Base-by-base conservation (phyloP, 352 stramenopile genomes). In the Sclerospora graminicola region DNA sequence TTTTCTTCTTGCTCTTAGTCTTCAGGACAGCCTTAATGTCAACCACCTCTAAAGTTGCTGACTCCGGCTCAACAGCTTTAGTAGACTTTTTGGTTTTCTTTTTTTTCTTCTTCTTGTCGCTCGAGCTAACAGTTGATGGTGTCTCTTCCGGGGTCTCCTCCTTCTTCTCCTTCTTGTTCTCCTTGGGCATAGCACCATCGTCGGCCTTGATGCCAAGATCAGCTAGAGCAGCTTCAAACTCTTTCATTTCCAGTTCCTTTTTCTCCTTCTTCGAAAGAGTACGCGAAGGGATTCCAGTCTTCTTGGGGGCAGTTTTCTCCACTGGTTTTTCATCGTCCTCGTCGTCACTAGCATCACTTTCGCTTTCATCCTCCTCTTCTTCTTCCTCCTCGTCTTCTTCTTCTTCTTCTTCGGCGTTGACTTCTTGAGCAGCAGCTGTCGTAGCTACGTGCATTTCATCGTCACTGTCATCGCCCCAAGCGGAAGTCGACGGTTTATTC, bases 181-280 rank as follows among this genome's bases (percentile, higher is more conserved):
- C 20, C 15, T 60, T 43, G 28, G 57, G 16, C 32, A 41, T 34
- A 4, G 36, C 20, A 20, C 39, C 14, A 4, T 57, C 45, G 7
- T 63, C 51, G 11, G 40, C 26, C 49, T 59, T 53, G 43, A 88
- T 77, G 51, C 76, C 76, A 16, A 88, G 66, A 27, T 77, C 76
- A 1, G 68, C 72, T 16, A 88, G 47, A 13, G 73, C 76, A 5
- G 63, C 63, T 41, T 88, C 70, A 18, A 84, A 74, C 19, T 86
- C 77, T 32, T 94, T 77, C 27, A 81, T 74, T 58, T 86, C 71
- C 43, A 68, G 57, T 54, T 81, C 56, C 62, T 87, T 86, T 56
- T 89, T 76, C 52, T 89, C 77, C 67, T 84, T 84, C 54, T 89
- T 88, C 24, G 69, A 84, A 13, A 88, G 49, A 16, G 60, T 78